A percentile compares a stretch with the other conserved stretches of the same genome.
These are phyloP conservation scores for Entoloma clypeatum DNA, from an alignment of 1,284 basidiomycete genomes.

Conservation along the genomic window DNA sequence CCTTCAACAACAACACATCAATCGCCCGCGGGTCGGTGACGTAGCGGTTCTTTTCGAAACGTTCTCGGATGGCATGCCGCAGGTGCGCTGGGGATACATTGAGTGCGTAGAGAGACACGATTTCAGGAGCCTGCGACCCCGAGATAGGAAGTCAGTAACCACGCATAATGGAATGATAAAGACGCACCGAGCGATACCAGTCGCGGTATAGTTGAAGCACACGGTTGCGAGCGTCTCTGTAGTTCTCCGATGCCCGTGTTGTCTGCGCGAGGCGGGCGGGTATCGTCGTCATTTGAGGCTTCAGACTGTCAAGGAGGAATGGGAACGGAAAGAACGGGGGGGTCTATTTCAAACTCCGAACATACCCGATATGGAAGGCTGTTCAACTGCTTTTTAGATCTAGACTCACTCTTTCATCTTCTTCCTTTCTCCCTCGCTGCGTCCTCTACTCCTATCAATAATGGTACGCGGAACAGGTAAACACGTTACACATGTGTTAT, in stretches of 20 bases:
- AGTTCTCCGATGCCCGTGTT: slow-evolving; percentile 55
- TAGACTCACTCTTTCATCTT: slow-evolving; percentile 6
- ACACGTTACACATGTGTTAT: slow-evolving; percentile 7
- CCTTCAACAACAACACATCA: slow-evolving; percentile 88
- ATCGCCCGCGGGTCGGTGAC: slow-evolving; percentile 83
- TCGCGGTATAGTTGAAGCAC: slow-evolving; percentile 83
- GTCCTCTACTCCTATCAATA: slow-evolving; percentile 13
- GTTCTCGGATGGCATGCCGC: slow-evolving; percentile 80
- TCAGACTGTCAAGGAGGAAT: slow-evolving; percentile 14
- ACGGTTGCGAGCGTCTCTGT: slow-evolving; percentile 68
- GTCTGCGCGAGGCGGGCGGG: slow-evolving; percentile 83
- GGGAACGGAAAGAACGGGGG: slow-evolving; percentile 10
- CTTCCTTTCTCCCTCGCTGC: slow-evolving; percentile 8
- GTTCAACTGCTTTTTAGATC: slow-evolving; percentile 7
- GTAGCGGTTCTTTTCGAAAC: slow-evolving; percentile 85
- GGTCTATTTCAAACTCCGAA: slow-evolving; percentile 19
- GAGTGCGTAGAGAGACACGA: slow-evolving; percentile 82
- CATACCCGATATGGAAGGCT: slow-evolving; percentile 17
- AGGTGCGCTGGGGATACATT: slow-evolving; percentile 80
- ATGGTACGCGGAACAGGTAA: slow-evolving; percentile 61
- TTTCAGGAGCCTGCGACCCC: slow-evolving; percentile 81
- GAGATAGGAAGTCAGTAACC: slow-evolving; percentile 12
- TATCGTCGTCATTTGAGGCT: slow-evolving; percentile 59
- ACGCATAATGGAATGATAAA: background rate
- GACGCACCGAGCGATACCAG: slow-evolving; percentile 85